Evolutionary conservation across 2,329 filamentous ascomycete species (phyloP).

Genomic region (Aspergillus fumigatiaffinis): DNA sequence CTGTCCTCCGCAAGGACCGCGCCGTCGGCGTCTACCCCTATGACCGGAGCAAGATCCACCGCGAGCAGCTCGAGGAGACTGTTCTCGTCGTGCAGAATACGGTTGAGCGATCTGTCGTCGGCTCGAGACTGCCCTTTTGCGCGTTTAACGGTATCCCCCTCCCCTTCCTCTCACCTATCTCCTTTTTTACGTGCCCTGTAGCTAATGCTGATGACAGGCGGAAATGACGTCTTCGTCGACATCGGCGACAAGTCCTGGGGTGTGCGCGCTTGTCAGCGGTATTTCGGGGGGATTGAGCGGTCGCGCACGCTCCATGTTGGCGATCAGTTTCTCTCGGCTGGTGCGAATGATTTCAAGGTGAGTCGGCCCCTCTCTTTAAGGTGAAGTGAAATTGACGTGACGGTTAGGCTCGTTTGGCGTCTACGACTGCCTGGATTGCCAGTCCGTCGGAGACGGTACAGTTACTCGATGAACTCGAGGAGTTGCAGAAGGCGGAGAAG

Average conservation of each 20-base stretch:
- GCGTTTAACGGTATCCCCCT: conserved; percentile 73
- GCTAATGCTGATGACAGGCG: conserved; percentile 47
- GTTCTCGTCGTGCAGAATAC: conserved; percentile 92
- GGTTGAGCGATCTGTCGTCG: conserved; percentile 73
- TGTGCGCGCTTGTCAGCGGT: conserved; percentile 85
- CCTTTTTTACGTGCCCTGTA: not conserved
- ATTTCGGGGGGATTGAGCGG: conserved; percentile 73
- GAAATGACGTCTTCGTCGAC: conserved; percentile 96
- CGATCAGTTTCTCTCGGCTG: conserved; percentile 91
- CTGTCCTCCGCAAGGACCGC: conserved; percentile 80
- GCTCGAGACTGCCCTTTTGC: conserved; percentile 75
- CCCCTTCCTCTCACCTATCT: not conserved
- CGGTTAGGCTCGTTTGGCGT: conserved; percentile 79
- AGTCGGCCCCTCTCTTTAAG: not conserved
- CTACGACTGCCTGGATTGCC: conserved; percentile 95
- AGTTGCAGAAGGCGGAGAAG: conserved; percentile 36
- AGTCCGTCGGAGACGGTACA: conserved; percentile 87
- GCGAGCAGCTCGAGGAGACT: conserved; percentile 92
- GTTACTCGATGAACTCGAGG: conserved; percentile 75
- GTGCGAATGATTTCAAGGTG: conserved; percentile 94
- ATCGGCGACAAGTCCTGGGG: conserved; percentile 98
- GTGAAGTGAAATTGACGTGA: not conserved
- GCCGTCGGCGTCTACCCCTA: conserved; percentile 73
- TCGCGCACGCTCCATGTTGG: conserved; percentile 88
- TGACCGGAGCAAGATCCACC: conserved; percentile 64